Conservation (phyloP, 1,139 yeast species). For the Hanseniaspora uvarum region DNA sequence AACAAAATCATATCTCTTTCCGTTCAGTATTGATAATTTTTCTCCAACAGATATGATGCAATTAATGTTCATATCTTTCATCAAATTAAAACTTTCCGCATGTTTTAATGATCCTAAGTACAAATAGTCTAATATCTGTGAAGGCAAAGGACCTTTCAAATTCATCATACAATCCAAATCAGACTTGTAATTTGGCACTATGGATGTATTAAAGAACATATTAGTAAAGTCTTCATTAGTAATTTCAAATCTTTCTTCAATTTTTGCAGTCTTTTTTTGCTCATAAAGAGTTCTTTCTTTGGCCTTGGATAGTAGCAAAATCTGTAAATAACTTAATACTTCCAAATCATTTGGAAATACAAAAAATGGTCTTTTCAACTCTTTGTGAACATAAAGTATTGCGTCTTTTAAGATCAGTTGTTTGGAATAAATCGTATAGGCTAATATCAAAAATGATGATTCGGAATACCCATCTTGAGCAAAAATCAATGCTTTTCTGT, state of each 20-base stretch:
- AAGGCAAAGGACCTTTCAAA: constrained; percentile 35
- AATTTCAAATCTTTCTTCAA: constrained; percentile 23
- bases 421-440: constrained; percentile 59
- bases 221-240: constrained; percentile 30
- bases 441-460: constrained; percentile 60
- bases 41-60: constrained; percentile 86
- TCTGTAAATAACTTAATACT: constrained; percentile 54
- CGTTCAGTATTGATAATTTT: constrained; percentile 34
- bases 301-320: constrained; percentile 36
- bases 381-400: constrained; percentile 48
- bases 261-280: constrained; percentile 3
- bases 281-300: constrained; percentile 20
- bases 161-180: constrained; percentile 25
- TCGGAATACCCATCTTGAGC: constrained; percentile 93
- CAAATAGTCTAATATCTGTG: constrained; percentile 64
- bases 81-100: constrained; percentile 60
- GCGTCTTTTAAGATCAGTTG: constrained; percentile 43
- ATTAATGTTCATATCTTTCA: constrained; percentile 56
- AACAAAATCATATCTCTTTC: constrained; percentile 22
- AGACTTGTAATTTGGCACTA: constrained; percentile 14
- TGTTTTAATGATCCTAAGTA: constrained; percentile 79
- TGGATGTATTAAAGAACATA: constrained; percentile 28
- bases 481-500: constrained; percentile 39
- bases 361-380: constrained; percentile 69
- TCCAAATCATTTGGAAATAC: constrained; percentile 67